Percentiles rank a stretch among this genome's conserved stretches.
phyloP scores from a whole-genome alignment of 805 yeast genomes.

The Kregervanrija pseudodelftensis region DNA sequence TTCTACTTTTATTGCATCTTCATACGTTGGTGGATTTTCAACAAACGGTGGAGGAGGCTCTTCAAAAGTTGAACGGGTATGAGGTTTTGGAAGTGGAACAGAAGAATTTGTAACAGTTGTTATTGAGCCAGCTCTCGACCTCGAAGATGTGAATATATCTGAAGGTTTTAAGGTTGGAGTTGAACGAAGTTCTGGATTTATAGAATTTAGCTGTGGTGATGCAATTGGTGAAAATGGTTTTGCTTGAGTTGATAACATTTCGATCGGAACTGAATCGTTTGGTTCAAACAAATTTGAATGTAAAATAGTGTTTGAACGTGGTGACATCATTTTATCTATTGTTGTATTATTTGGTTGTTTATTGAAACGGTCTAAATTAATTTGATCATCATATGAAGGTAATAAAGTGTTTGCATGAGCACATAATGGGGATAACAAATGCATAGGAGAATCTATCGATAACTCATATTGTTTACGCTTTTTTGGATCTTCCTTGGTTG shows the following conservation, averaged over 20 bases:
- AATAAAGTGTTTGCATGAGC: conserved; percentile 73
- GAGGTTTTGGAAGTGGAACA: conserved; percentile 10
- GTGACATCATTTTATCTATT: conserved; percentile 23
- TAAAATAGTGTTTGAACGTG: conserved; percentile 21
- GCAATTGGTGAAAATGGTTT: conserved; percentile 45
- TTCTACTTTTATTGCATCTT: conserved; percentile 13
- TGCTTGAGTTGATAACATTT: conserved; percentile 58
- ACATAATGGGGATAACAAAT: conserved; percentile 66
- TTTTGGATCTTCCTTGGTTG: conserved; percentile 32
- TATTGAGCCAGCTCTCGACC: conserved; percentile 48
- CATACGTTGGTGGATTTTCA: conserved; percentile 26
- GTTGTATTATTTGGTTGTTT: conserved; percentile 3
- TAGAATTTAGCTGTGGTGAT: conserved; percentile 25
- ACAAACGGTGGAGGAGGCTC: conserved; percentile 26
- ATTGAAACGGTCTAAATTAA: conserved; percentile 8
- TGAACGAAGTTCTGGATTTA: conserved; percentile 22
- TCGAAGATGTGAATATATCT: conserved; percentile 31
- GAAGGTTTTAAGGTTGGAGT: conserved; percentile 10
- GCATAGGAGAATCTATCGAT: conserved; percentile 91
- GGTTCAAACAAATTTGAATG: conserved; percentile 53
- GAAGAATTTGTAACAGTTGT: conserved; percentile 26
- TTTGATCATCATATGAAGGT: conserved; percentile 52
- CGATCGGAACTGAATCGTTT: conserved; percentile 32
- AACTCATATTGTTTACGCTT: conserved; percentile 91
- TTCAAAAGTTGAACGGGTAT: conserved; percentile 11